These are phyloP conservation scores for Fraxinus nigra DNA, from an alignment of 305 asterid species.

Conservation along the genomic window DNA sequence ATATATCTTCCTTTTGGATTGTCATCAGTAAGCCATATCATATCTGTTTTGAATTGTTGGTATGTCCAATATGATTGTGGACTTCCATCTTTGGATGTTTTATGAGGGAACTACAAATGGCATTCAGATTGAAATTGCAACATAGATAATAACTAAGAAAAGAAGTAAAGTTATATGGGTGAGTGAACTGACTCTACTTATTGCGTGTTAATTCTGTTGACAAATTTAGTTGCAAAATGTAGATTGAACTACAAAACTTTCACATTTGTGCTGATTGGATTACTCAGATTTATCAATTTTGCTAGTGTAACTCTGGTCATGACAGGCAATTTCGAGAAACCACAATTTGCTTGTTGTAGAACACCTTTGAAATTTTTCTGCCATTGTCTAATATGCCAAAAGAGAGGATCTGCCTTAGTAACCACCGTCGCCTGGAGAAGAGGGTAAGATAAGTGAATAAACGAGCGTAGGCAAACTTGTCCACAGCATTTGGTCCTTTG, in stretches of 20 bases:
- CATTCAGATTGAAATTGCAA: not conserved
- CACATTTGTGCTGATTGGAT: not conserved
- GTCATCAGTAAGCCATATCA: not conserved
- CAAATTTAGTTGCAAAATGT: not conserved
- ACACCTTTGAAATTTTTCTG: not conserved
- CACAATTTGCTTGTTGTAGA: not conserved
- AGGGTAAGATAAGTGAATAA: not conserved
- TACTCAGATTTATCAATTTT: not conserved
- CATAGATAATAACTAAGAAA: not conserved
- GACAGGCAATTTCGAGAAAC: not conserved
- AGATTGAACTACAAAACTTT: not conserved
- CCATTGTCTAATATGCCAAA: not conserved
- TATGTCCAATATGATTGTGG: not conserved
- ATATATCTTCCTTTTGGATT: slow-evolving; percentile 1
- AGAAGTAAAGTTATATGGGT: not conserved
- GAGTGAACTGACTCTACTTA: not conserved
- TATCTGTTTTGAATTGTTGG: not conserved
- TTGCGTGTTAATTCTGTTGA: not conserved
- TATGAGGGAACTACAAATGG: not conserved
- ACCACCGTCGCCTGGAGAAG: not conserved
- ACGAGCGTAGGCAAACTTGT: not conserved
- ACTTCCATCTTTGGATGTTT: not conserved
- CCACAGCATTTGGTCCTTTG: not conserved
- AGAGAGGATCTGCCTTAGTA: not conserved
- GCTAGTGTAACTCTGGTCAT: not conserved